Base-by-base conservation (phyloP, 2,329 filamentous ascomycete genomes). In the Lachnellula arida region DNA sequence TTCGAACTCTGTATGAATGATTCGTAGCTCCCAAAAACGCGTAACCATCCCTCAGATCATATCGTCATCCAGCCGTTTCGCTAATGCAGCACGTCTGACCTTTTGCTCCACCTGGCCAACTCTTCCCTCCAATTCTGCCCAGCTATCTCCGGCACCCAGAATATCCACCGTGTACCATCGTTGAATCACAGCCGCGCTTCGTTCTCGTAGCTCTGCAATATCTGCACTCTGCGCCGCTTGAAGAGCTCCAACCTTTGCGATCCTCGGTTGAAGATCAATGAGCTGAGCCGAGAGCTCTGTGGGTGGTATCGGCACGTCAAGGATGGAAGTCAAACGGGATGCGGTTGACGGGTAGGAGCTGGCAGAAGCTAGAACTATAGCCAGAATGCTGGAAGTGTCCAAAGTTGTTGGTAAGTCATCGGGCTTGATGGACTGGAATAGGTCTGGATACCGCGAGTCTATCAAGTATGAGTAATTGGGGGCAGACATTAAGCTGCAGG, bases 391-490 rank as follows among this genome's bases (percentile, higher is more conserved):
- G 6, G 56, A 46, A 0, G 62, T 61, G 34, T 70, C 68, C 8
- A 70, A 55, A 2, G 63, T 64, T 2, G 65, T 68, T 2, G 67
- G 67, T 22, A 65, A 5, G 5, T 65, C 59, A 25, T 64, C 56
- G 2, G 61, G n/a, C 23, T 55, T 46, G 7, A 66, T 50, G n/a
- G 64, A 59, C 51, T 69, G 66, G 52, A 71, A 71, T 37, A 71
- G 60, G 40, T 69, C 68, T 14, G 69, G 69, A 46, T 69, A 57
- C 55, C 56, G 65, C n/a, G 65, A 61, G 59, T 69, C 68, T 70
- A 39, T 25, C 44, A 15, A 46, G 15, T 42, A 48, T 68, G 46
- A 65, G 59, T 39, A 40, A 50, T 19, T 12, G 17, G 25, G 22
- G 25, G 25, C 6, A 5, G n/a, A 8, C 49, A 28, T 14, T 40